phyloP scores from a whole-genome alignment of 371 early-diverging fungal genomes.

The Syncephalis fuscata region DNA sequence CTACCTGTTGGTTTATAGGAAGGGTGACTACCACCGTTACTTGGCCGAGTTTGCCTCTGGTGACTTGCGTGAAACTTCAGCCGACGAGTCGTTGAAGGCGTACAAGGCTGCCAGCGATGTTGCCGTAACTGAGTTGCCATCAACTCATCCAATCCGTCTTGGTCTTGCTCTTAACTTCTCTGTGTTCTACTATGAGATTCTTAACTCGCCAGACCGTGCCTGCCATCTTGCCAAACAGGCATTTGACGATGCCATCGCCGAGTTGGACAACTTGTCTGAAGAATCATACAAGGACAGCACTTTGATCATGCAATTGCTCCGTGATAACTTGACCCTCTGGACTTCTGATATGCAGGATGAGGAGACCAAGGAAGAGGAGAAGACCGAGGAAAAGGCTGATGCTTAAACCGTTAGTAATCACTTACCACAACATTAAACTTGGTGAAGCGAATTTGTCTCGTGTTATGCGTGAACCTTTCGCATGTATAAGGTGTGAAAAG shows the following conservation, averaged over 20 bases:
- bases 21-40: constrained; percentile 99
- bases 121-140: constrained; percentile 85
- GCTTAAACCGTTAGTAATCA: too few relatives aligned
- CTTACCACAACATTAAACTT: constrained; percentile 2
- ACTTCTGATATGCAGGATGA: constrained; percentile 90
- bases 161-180: constrained; percentile 99
- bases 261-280: constrained; percentile 96
- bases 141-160: constrained; percentile 98
- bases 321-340: constrained; percentile 99
- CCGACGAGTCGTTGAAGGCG: constrained; percentile 80
- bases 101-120: constrained; percentile 94
- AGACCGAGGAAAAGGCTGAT: too few relatives aligned
- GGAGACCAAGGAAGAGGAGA: too few relatives aligned
- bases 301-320: constrained; percentile 99
- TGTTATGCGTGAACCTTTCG: constrained; percentile 4
- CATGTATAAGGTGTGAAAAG: too few relatives aligned
- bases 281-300: constrained; percentile 99
- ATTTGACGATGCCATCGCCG: constrained; percentile 99
- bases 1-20: constrained; percentile 49
- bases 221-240: constrained; percentile 98
- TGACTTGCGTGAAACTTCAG: constrained; percentile 74
- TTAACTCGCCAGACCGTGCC: constrained; percentile 97
- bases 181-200: constrained; percentile 99
- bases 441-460: constrained; percentile 11
- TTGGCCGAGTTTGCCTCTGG: constrained; percentile 94